Percentiles rank a stretch among this genome's conserved stretches.
Conservation (phyloP, 2,329 filamentous ascomycete genomes). For the Alternaria dauci region DNA sequence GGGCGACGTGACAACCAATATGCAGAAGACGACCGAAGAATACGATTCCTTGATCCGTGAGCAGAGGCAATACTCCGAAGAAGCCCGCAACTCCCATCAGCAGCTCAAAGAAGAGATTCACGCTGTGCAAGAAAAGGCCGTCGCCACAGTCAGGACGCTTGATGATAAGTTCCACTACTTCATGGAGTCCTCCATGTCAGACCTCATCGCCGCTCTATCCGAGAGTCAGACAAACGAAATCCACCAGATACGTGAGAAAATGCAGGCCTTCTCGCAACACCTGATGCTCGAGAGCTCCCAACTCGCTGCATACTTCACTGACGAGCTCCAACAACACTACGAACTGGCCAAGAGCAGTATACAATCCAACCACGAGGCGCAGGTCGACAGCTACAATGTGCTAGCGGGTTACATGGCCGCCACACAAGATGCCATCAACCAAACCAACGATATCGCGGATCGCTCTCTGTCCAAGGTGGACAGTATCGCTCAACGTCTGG, state of each 20-base stretch:
- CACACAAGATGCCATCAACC: slow-evolving; percentile 20
- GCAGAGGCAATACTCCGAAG: slow-evolving; percentile 34
- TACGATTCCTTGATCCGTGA: slow-evolving; percentile 34
- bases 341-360: slow-evolving; percentile 22
- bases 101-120: slow-evolving; percentile 28
- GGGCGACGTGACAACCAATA: slow-evolving; percentile 28
- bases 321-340: slow-evolving; percentile 28
- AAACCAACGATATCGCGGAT: slow-evolving; percentile 21
- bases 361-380: slow-evolving; percentile 27
- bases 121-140: slow-evolving; percentile 29
- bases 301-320: slow-evolving; percentile 22
- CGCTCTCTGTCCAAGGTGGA: slow-evolving; percentile 25
- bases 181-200: slow-evolving; percentile 28
- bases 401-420: slow-evolving; percentile 24
- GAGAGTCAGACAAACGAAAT: slow-evolving; percentile 29
- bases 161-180: slow-evolving; percentile 33
- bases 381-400: slow-evolving; percentile 26
- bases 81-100: slow-evolving; percentile 31
- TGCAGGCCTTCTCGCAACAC: slow-evolving; percentile 33
- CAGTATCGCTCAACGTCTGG: slow-evolving; percentile 28
- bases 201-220: slow-evolving; percentile 28
- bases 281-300: slow-evolving; percentile 29
- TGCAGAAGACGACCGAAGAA: slow-evolving; percentile 34
- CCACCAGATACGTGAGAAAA: slow-evolving; percentile 19
- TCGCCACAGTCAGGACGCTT: slow-evolving; percentile 25